Evolutionary conservation across 2,329 filamentous ascomycete genomes (phyloP).

Genomic region (Emericellopsis cladophorae): DNA sequence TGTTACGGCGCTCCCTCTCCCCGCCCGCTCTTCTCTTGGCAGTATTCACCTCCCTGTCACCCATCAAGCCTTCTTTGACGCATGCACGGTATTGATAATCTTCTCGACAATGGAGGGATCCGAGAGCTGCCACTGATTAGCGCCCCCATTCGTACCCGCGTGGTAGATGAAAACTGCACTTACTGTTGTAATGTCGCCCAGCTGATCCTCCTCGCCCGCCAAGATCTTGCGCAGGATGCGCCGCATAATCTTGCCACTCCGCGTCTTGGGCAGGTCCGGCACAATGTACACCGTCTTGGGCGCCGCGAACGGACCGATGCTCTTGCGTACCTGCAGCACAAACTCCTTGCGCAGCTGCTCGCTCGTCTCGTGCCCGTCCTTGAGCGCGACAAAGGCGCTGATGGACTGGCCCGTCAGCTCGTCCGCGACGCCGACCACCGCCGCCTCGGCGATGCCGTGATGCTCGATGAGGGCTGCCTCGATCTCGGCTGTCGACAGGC

Average conservation of each 20-base stretch:
- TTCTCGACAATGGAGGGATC: constrained; percentile 81
- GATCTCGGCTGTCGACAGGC: constrained; percentile 93
- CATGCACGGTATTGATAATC: constrained; percentile 75
- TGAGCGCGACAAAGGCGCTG: constrained; percentile 90
- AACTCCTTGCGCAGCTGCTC: constrained; percentile 88
- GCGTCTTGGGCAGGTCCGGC: constrained; percentile 90
- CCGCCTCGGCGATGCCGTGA: constrained; percentile 77
- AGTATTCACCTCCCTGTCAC: not conserved
- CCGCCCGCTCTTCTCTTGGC: too few species aligned
- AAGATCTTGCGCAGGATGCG: constrained; percentile 95
- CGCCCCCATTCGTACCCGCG: not conserved
- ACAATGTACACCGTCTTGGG: constrained; percentile 89
- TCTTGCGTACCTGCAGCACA: constrained; percentile 88
- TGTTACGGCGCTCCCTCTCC: too few species aligned
- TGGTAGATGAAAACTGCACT: constrained; percentile 20
- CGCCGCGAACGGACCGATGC: constrained; percentile 92
- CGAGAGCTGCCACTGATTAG: constrained; percentile 50
- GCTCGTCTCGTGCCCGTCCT: constrained; percentile 63
- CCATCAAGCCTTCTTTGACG: constrained; percentile 38
- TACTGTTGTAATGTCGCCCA: constrained; percentile 87
- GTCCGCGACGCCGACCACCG: constrained; percentile 85
- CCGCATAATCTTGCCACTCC: constrained; percentile 98
- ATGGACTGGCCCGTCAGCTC: constrained; percentile 95
- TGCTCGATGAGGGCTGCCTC: constrained; percentile 95
- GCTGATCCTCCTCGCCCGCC: constrained; percentile 90